Evolutionary conservation across 257 asterid species (phyloP), one percentile per base, ranked within the genome.

Genomic region (Przewalskia tangutica): DNA sequence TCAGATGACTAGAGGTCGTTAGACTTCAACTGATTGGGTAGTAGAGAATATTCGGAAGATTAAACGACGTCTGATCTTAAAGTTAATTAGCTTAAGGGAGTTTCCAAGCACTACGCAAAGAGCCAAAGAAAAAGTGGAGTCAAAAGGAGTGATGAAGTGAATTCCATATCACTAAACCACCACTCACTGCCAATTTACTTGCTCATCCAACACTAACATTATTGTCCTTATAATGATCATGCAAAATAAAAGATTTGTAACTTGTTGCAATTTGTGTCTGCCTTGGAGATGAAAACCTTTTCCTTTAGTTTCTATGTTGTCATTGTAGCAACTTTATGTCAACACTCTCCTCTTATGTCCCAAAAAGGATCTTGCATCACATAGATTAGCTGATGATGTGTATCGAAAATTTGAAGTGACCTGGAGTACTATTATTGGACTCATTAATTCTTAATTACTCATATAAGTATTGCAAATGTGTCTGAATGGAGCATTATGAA

Each of bases 91-190:
- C 46, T 75, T 20, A 27, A 48, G 79, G 62, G 79, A 27, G 23
- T 75, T 23, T 75, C 79, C 18, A 50, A 50, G 79, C 79, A 48
- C 62, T 23, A 50, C 1, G 62, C 20, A 50, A 73, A 13, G 60
- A 36, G 27, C 76, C 76, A 66, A 36, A 46, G 62, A 73, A 48
- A 75, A 48, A 36, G 51, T 63, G 44, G 62, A 81, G 36, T 55
- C 77, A 65, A 64, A 53, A 64, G 84, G 82, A 67, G 12, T 81
- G 14, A 59, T 20, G 75, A 83, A 90, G 92, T 90, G 93, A 90
- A 64, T 81, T 90, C 92, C 85, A 60, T 44, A 88, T 90, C 92
- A 90, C 77, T 7, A 48, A 63, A 83, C 81, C 90, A 86, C 87
- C 84, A 51, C 70, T 63, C 46, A 59, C 32, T 48, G 10, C 55